Base-by-base conservation (phyloP, 2,329 filamentous ascomycete species). In the Ophiocordyceps camponoti-saundersi region DNA sequence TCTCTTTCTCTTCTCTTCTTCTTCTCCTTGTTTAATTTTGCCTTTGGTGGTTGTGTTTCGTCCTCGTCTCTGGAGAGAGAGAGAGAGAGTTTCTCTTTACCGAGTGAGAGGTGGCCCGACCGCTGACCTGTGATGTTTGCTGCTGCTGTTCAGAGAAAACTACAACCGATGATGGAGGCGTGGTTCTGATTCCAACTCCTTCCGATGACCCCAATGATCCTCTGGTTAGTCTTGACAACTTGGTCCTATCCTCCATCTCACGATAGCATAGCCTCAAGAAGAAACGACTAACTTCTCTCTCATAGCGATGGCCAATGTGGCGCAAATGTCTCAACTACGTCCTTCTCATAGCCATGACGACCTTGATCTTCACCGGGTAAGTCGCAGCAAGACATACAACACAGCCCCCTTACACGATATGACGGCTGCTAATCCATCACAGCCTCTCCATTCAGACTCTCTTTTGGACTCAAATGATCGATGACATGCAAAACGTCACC, bases 151-250 rank as follows among this genome's bases (percentile, higher is more conserved):
- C 34, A 36, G 36, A n/a, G 36, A 16, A 39, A 22, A 13, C 8
- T 3, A 36, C 16, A 3, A 2, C 18, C n/a, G 29, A 30, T 6
- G 30, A 45, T 34, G 44, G 42, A 3, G 11, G 13, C 11, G n/a
- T 45, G 2, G 26, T 34, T 13, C 16, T 36, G 29, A 45, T 36
- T 29, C 44, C 44, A 5, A n/a, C 29, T 5, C 44, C 44, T 12
- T 45, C 44, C 6, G 41, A 29, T n/a, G 46, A 47, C 18, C 41
- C 46, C 7, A 34, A 47, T 12, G 46, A 47, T 20, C 46, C 46
- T 39, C 41, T 47, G 30, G 46, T 47, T 22, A 43, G 46, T 47
- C 29, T 34, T 34, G 6, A 13, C 16, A 3, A 7, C 6, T 8
- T 13, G 12, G 8, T 36, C 15, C 16, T 36, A 36, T 36, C 16